phyloP scores from a whole-genome alignment of 192 early-diverging fungal genomes.

The Backusella macrospora region DNA sequence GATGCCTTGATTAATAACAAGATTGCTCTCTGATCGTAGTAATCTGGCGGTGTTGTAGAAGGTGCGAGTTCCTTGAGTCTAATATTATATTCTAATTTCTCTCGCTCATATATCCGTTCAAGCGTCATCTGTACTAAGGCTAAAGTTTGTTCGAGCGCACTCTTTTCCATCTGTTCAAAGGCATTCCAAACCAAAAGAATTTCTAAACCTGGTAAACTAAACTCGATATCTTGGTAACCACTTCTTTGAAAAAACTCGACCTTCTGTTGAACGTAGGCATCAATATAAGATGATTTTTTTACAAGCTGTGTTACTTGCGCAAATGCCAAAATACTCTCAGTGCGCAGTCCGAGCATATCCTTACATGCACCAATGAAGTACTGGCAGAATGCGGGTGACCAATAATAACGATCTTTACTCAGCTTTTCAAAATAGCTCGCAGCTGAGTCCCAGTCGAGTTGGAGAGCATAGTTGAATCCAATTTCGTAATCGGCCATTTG shows the following conservation, averaged over 20 bases:
- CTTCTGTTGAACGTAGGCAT: constrained; percentile 46
- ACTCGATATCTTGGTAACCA: constrained; percentile 38
- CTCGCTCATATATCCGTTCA: constrained; percentile 16
- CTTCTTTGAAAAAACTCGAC: constrained; percentile 44
- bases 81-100: constrained; percentile 16
- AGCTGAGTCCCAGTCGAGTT: constrained; percentile 47
- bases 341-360: constrained; percentile 59
- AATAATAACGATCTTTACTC: constrained; percentile 42
- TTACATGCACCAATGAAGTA: constrained; percentile 48
- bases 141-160: constrained; percentile 23
- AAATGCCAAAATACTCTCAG: constrained; percentile 70
- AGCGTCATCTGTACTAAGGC: constrained; percentile 19
- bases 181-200: constrained; percentile 51
- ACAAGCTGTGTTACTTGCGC: constrained; percentile 43
- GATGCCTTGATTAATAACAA: constrained; percentile 49
- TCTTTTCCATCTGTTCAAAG: constrained; percentile 46
- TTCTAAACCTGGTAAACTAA: constrained; percentile 48
- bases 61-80: constrained; percentile 16
- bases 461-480: constrained; percentile 49
- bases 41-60: background rate
- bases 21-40: constrained; percentile 40
- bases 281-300: constrained; percentile 44
- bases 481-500: constrained; percentile 49
- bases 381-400: constrained; percentile 51
- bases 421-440: constrained; percentile 43